Conservation (phyloP, 768 basidiomycete species). For the Psilocybe sp. region DNA sequence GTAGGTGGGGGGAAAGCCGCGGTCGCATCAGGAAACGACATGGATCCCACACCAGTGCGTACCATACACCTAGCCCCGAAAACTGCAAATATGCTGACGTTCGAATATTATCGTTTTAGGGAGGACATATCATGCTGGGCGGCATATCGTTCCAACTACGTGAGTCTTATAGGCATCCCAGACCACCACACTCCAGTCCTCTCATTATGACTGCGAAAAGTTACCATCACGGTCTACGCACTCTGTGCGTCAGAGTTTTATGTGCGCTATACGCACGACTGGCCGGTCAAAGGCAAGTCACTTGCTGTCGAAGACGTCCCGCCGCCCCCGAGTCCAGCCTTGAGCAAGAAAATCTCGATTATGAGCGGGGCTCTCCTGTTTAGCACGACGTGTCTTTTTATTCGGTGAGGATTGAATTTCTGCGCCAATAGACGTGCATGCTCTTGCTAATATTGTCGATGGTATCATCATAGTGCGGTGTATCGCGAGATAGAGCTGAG, state of each 20-base stretch:
- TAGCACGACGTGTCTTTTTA: slow-evolving; percentile 40
- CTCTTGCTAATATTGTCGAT: background rate
- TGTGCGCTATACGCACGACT: slow-evolving; percentile 33
- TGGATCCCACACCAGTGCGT: slow-evolving; percentile 14
- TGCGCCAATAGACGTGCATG: background rate
- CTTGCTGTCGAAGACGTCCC: background rate
- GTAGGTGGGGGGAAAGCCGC: slow-evolving; percentile 59
- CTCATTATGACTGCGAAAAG: slow-evolving; percentile 19
- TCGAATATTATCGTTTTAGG: slow-evolving; percentile 15
- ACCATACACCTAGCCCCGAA: background rate
- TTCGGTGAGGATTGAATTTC: slow-evolving; percentile 32
- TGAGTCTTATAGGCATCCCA: slow-evolving; percentile 16
- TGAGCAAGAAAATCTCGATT: slow-evolving; percentile 22
- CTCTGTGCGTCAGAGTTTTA: slow-evolving; percentile 43
- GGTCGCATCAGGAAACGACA: slow-evolving; percentile 17
- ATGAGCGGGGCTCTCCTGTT: slow-evolving; percentile 36
- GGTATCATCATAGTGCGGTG: slow-evolving; percentile 33
- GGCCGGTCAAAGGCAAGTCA: slow-evolving; percentile 21
- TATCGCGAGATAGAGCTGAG: slow-evolving; percentile 52
- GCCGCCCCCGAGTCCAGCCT: background rate
- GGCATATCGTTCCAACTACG: slow-evolving; percentile 62
- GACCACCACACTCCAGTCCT: background rate
- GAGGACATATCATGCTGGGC: slow-evolving; percentile 51
- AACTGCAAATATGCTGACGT: background rate
- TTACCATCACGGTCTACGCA: slow-evolving; percentile 39